A percentile compares a stretch with the other conserved stretches of the same genome.
Conservation (phyloP, 2,329 filamentous ascomycete species). For the Colletotrichum neosansevieriae region DNA sequence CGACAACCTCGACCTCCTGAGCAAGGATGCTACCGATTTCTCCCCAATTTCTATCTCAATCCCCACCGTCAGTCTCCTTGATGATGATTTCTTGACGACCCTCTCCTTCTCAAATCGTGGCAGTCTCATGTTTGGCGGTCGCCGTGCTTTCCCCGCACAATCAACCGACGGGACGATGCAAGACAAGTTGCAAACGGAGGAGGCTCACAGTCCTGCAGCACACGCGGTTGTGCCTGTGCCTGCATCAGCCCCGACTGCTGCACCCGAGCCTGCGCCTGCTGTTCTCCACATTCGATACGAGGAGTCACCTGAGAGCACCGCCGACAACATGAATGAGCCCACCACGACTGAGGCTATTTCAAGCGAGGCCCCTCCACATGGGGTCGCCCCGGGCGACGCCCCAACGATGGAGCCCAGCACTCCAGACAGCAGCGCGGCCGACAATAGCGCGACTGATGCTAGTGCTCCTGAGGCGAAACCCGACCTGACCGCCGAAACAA, state of each 20-base stretch:
- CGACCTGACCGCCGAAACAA: not conserved
- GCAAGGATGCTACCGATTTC: slow-evolving; percentile 49
- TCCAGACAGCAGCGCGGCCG: not conserved
- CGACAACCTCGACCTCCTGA: slow-evolving; percentile 43
- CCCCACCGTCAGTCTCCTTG: slow-evolving; percentile 67
- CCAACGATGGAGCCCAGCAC: slow-evolving; percentile 20
- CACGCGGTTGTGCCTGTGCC: not conserved
- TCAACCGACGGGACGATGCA: slow-evolving; percentile 29
- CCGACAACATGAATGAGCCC: slow-evolving; percentile 15
- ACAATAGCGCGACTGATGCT: not conserved
- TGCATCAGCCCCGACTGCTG: slow-evolving; percentile 14
- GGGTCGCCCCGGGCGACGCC: slow-evolving; percentile 5
- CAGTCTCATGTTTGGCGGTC: slow-evolving; percentile 70
- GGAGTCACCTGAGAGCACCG: slow-evolving; percentile 19
- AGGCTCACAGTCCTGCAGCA: not conserved
- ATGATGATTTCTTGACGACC: slow-evolving; percentile 68
- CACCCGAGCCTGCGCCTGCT: slow-evolving; percentile 20
- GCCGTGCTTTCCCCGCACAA: slow-evolving; percentile 32
- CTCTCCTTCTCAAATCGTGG: slow-evolving; percentile 73
- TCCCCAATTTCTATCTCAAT: slow-evolving; percentile 68
- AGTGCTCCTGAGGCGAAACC: not conserved
- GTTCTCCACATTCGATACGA: slow-evolving; percentile 35
- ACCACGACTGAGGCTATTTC: slow-evolving; percentile 1
- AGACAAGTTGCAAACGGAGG: slow-evolving; percentile 19
- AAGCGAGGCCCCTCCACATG: slow-evolving; percentile 3